Percentiles rank a stretch among this genome's conserved stretches.
These are phyloP conservation scores for Mortierella antarctica DNA, from an alignment of 192 early-diverging fungal genomes.

Conservation along the genomic window DNA sequence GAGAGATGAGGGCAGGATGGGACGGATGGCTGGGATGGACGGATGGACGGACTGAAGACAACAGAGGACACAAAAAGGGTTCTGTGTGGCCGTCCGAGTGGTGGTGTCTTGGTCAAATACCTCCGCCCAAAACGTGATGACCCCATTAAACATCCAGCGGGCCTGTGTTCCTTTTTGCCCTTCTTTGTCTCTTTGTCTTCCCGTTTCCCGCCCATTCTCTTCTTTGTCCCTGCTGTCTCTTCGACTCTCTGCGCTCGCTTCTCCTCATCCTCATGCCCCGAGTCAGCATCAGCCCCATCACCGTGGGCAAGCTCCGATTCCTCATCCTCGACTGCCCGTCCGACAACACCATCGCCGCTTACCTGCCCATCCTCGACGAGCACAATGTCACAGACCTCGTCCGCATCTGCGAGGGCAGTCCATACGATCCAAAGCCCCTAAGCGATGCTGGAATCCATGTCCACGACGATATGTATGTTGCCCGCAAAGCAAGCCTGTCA, in stretches of 20 bases:
- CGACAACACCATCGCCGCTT: conserved; percentile 61
- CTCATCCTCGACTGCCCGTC: conserved; percentile 82
- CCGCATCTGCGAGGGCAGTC: conserved; percentile 71
- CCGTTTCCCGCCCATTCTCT: neutral
- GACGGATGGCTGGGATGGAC: neutral
- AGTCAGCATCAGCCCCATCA: conserved; percentile 53
- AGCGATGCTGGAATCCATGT: conserved; percentile 65
- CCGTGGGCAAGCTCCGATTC: conserved; percentile 57
- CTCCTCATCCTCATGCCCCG: conserved; percentile 20
- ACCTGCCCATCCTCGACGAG: conserved; percentile 61
- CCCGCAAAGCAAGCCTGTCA: neutral
- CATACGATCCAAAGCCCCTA: conserved; percentile 66
- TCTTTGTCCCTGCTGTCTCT: neutral
- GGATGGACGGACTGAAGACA: too few relatives aligned
- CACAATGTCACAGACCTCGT: conserved; percentile 74
- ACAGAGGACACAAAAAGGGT: too few relatives aligned
- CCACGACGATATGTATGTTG: conserved; percentile 65
- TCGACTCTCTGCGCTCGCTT: neutral
- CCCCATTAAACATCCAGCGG: too few relatives aligned
- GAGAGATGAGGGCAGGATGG: neutral
- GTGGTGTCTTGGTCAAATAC: too few relatives aligned
- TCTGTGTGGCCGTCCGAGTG: too few relatives aligned
- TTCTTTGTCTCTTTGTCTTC: neutral
- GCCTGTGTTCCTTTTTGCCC: too few relatives aligned
- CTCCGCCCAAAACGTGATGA: too few relatives aligned